A percentile compares a stretch with the other conserved stretches of the same genome.
Evolutionary conservation across 1,284 basidiomycete species (phyloP).

Genomic region (Boletus smithii): DNA sequence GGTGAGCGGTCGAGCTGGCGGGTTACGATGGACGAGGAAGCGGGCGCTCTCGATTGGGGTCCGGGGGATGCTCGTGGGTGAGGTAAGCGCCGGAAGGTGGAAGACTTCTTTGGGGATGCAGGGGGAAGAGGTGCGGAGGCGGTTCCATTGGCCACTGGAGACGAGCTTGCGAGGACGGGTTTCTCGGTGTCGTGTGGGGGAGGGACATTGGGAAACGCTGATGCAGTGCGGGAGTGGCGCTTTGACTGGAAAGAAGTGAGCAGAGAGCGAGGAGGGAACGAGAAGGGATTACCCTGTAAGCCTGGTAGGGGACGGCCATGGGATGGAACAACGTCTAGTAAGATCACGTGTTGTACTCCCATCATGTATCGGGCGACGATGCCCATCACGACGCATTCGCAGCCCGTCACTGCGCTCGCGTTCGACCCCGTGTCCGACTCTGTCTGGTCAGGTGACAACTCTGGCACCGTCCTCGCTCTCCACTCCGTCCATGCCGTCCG

Average conservation of each 20-base stretch:
- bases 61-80: slow-evolving; percentile 43
- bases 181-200: too few relatives aligned
- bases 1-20: slow-evolving; percentile 18
- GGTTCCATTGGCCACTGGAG: too few relatives aligned
- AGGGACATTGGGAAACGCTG: slow-evolving; percentile 37
- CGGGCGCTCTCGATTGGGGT: too few relatives aligned
- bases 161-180: too few relatives aligned
- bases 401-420: slow-evolving; percentile 68
- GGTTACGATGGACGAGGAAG: too few relatives aligned
- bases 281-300: slow-evolving; percentile 55
- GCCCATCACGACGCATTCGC: slow-evolving; percentile 39
- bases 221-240: slow-evolving; percentile 60
- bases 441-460: slow-evolving; percentile 80
- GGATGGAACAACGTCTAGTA: too few relatives aligned
- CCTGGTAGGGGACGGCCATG: slow-evolving; percentile 61
- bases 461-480: slow-evolving; percentile 73
- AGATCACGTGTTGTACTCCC: slow-evolving; percentile 18
- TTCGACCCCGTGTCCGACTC: slow-evolving; percentile 91
- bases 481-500: slow-evolving; percentile 64
- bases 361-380: slow-evolving; percentile 37
- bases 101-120: slow-evolving; percentile 39
- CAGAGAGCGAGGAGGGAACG: slow-evolving; percentile 1
- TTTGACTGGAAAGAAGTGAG: slow-evolving; percentile 50
- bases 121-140: too few relatives aligned
- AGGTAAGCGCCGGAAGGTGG: slow-evolving; percentile 61